These are phyloP conservation scores for Rhynchosporium agropyri DNA, from an alignment of 2,329 filamentous ascomycete genomes.

Conservation along the genomic window DNA sequence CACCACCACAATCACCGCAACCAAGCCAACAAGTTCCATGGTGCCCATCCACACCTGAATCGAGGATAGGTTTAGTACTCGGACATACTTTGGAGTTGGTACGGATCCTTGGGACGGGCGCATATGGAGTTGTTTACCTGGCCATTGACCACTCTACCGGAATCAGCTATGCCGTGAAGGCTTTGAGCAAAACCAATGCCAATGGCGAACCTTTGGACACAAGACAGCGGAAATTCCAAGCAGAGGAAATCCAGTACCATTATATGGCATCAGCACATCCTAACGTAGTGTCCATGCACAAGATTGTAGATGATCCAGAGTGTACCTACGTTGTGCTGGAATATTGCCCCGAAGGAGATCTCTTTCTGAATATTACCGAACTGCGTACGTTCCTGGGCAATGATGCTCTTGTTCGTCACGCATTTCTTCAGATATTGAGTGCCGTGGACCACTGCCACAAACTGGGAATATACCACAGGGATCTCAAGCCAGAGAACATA, in stretches of 20 bases:
- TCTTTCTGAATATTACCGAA: constrained; percentile 98
- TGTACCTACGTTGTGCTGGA: constrained; percentile 97
- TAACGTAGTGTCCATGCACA: constrained; percentile 91
- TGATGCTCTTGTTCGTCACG: constrained; percentile 81
- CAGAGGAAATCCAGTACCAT: constrained; percentile 89
- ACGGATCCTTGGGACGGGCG: constrained; percentile 85
- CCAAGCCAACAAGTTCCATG: constrained; percentile 22
- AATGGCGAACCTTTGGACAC: constrained; percentile 73
- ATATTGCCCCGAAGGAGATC: constrained; percentile 93
- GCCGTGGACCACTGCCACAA: constrained; percentile 95
- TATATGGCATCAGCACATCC: constrained; percentile 85
- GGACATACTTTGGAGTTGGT: constrained; percentile 71
- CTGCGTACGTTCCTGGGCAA: constrained; percentile 90
- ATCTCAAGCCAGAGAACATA: constrained; percentile 98
- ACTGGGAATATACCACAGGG: constrained; percentile 92
- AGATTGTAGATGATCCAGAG: constrained; percentile 88
- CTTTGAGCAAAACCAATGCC: constrained; percentile 85
- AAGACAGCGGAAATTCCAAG: constrained; percentile 86
- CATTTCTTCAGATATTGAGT: constrained; percentile 94
- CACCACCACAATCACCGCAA: constrained; percentile 37
- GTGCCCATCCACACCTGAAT: constrained; percentile 64
- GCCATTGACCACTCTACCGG: constrained; percentile 72
- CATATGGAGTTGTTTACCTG: constrained; percentile 96
- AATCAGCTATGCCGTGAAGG: constrained; percentile 91
- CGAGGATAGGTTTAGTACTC: constrained; percentile 81